Percentiles rank a stretch among this genome's conserved stretches.
phyloP scores from a whole-genome alignment of 352 stramenopile genomes.

The Phytophthora tentaculata region DNA sequence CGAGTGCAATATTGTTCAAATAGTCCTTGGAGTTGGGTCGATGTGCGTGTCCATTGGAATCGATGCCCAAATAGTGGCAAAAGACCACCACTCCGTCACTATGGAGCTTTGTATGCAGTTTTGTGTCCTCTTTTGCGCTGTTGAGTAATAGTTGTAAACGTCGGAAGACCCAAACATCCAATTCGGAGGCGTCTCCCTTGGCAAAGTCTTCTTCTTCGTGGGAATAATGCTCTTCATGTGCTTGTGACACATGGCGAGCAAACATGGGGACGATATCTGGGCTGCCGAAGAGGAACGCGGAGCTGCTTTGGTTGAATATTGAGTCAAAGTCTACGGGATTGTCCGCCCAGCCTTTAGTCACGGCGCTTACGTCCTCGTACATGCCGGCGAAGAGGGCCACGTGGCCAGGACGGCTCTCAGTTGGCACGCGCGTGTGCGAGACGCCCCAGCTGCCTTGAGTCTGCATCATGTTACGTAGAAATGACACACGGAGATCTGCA shows the following conservation, averaged over 20 bases:
- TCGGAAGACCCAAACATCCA: constrained; percentile 84
- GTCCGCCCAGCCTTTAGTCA: constrained; percentile 89
- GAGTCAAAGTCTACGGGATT: constrained; percentile 91
- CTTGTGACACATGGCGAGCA: constrained; percentile 73
- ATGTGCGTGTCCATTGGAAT: constrained; percentile 88
- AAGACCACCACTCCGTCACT: constrained; percentile 69
- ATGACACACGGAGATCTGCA: constrained; percentile 50
- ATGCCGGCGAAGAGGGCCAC: constrained; percentile 88
- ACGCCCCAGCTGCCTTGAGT: constrained; percentile 74
- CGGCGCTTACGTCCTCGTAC: constrained; percentile 89
- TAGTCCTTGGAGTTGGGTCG: constrained; percentile 80
- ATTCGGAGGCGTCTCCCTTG: constrained; percentile 62
- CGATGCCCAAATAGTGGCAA: constrained; percentile 85
- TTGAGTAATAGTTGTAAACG: constrained; percentile 54
- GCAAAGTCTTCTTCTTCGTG: constrained; percentile 85
- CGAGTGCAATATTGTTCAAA: constrained; percentile 83
- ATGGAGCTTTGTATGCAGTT: constrained; percentile 47
- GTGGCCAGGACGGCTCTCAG: constrained; percentile 82
- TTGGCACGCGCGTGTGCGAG: constrained; percentile 88
- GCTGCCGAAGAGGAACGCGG: constrained; percentile 78
- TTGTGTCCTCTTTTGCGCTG: constrained; percentile 14
- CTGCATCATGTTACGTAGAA: constrained; percentile 67
- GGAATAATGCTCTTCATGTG: constrained; percentile 75
- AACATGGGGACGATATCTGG: constrained; percentile 91
- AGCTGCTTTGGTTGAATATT: constrained; percentile 82